Percentiles rank a stretch among this genome's conserved stretches.
Conservation (phyloP, 1,284 basidiomycete genomes). For the Crucibulum cyathiforme region DNA sequence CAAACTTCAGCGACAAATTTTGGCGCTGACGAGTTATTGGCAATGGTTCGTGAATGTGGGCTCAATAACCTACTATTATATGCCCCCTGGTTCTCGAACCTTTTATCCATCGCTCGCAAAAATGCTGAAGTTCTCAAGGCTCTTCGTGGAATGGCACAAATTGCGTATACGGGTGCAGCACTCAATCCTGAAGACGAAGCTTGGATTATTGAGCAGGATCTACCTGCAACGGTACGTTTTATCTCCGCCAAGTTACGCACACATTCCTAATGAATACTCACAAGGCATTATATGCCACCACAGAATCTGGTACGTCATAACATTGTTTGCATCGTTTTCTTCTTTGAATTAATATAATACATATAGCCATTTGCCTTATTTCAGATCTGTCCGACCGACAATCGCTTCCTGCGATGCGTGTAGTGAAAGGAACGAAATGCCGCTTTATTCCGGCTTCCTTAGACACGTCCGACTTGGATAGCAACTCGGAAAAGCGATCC, state of each 20-base stretch:
- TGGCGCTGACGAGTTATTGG: constrained; percentile 69
- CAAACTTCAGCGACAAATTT: constrained; percentile 70
- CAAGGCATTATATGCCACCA: no score
- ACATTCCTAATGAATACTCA: no score
- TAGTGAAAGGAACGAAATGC: constrained; percentile 43
- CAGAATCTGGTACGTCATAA: no score
- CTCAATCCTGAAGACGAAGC: neutral
- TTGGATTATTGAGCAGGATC: neutral
- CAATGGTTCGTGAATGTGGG: constrained; percentile 70
- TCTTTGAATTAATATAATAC: no score
- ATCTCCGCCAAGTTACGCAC: no score
- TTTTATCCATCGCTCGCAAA: constrained; percentile 64
- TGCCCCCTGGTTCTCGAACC: constrained; percentile 65
- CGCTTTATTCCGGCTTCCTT: constrained; percentile 59
- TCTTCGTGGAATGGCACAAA: constrained; percentile 33
- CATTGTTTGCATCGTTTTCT: no score
- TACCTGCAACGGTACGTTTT: neutral
- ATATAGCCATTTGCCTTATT: no score
- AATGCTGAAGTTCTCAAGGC: constrained; percentile 66
- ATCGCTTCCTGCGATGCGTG: no score
- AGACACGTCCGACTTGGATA: constrained; percentile 43
- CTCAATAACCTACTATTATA: constrained; percentile 78
- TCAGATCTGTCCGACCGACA: no score
- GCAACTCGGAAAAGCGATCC: constrained; percentile 48
- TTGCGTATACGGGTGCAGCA: neutral